Base-by-base conservation (phyloP, 2,329 filamentous ascomycete species). In the Aspergillus felis region DNA sequence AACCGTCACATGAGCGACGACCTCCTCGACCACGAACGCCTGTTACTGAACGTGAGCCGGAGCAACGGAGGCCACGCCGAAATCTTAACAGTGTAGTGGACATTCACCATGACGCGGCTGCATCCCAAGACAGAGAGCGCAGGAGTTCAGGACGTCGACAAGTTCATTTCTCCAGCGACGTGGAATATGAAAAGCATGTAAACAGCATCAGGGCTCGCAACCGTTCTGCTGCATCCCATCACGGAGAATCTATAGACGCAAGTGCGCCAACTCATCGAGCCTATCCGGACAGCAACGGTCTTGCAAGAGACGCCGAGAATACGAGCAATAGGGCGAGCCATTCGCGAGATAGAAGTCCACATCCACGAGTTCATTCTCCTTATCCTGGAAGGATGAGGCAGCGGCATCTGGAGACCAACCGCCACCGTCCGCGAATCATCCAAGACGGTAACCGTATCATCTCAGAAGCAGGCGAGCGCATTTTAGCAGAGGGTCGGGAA, bases 401-500 rank as follows among this genome's bases (percentile, higher is more conserved):
- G 28, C 44, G 38, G 44, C 32, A 20, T 28, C 32, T 22, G 32
- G 29, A 32, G 32, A 56, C 51, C 35, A 42, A 27, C 29, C 59
- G 48, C 29, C 22, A 44, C 41, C 60, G 56, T 29, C 64, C 67
- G 53, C 57, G 53, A n/a, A 66, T 69, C 20, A 66, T 69, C 46
- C 65, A 68, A 49, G 66, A 66, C n/a, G 67, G 66, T 6, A 58
- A 60, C n/a, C 59, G 61, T 48, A 60, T 63, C 9, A 53, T 68
- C 10, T 60, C 56, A 52, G 59, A 62, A 49, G 60, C 54, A 28
- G 64, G 61, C 7, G 60, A 64, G 27, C 59, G 58, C 25, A 57
- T 68, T 35, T 56, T 58, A 28, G 60, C 47, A 35, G 58, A 64
- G 42, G 60, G 58, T 20, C 57, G 61, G 17, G 50, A 51, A 49